Evolutionary conservation across 441 rosid genomes (phyloP).

Genomic region (Adansonia grandidieri): DNA sequence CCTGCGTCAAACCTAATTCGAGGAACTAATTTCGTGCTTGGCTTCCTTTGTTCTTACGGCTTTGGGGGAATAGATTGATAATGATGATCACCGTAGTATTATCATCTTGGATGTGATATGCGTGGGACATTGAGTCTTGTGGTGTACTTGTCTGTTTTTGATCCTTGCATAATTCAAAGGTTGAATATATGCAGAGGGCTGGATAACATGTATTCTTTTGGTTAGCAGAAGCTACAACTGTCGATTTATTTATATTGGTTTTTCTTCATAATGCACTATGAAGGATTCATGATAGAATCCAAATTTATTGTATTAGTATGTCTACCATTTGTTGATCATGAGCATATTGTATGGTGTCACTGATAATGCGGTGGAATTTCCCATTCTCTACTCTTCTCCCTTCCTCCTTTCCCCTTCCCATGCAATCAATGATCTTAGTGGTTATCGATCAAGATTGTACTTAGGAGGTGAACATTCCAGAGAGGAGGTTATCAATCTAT

Average conservation of each 20-base stretch:
- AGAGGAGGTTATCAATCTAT: conserved; percentile 7
- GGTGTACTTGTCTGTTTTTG: neutral
- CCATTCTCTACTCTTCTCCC: neutral
- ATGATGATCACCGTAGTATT: neutral
- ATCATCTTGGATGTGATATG: neutral
- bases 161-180: neutral
- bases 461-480: neutral
- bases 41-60: neutral
- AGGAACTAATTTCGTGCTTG: neutral
- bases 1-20: neutral
- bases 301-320: neutral
- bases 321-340: neutral
- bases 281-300: neutral
- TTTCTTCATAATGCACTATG: neutral
- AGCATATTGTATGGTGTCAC: neutral
- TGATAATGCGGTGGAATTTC: neutral
- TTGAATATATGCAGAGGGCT: neutral
- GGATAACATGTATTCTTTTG: neutral
- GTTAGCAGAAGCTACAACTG: neutral
- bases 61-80: neutral
- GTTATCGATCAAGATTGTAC: conserved; percentile 1
- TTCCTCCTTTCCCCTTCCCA: neutral
- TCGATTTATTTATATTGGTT: neutral
- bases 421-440: neutral
- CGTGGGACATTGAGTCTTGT: neutral